These are phyloP conservation scores for Epichloe coenophiala DNA, from an alignment of 2,329 filamentous ascomycete genomes.

Conservation along the genomic window DNA sequence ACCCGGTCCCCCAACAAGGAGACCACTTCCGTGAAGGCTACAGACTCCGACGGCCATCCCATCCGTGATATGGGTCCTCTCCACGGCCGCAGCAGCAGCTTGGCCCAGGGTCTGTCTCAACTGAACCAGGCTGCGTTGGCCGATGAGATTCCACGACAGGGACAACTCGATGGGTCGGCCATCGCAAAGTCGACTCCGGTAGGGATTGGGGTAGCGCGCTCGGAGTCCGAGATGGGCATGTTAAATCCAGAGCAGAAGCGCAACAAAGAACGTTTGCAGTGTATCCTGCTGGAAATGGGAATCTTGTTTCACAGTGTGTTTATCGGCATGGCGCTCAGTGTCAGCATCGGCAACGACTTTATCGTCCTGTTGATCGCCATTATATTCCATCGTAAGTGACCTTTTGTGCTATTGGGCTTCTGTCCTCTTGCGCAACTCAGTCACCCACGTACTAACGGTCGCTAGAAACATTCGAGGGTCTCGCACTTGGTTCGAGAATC, in stretches of 20 bases:
- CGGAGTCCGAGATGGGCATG: constrained; percentile 3
- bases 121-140: constrained; percentile 10
- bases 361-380: constrained; percentile 69
- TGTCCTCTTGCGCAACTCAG: background rate
- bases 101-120: constrained; percentile 19
- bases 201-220: background rate
- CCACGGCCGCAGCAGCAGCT: constrained; percentile 19
- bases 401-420: background rate
- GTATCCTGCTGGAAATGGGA: constrained; percentile 63
- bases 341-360: constrained; percentile 63
- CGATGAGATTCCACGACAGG: constrained; percentile 3
- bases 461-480: constrained; percentile 34
- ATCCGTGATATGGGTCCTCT: constrained; percentile 21
- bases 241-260: constrained; percentile 38
- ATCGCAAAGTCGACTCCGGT: background rate
- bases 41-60: constrained; percentile 7
- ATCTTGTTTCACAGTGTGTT: constrained; percentile 55
- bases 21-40: background rate
- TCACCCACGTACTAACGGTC: background rate
- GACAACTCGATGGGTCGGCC: background rate
- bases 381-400: constrained; percentile 47
- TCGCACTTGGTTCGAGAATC: constrained; percentile 52
- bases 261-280: constrained; percentile 59
- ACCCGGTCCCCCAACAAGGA: background rate
- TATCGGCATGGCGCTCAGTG: constrained; percentile 72